Evolutionary conservation across 148 eudicot species (phyloP), one percentile per base, ranked within the genome.

Genomic region (Rhododendron williamsianum): DNA sequence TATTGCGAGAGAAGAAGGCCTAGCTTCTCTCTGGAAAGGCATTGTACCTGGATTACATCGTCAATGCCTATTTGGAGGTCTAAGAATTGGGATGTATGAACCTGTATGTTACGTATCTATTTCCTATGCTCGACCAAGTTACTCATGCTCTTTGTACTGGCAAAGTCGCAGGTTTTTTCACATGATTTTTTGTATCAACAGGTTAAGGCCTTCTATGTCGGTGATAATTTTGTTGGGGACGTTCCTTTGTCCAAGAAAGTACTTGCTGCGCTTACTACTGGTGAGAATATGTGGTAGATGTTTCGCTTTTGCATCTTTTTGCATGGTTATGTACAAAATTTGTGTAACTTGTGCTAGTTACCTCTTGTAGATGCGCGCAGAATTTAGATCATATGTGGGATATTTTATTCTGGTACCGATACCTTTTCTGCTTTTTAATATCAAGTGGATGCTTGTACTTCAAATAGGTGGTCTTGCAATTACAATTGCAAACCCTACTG

Each of bases 31-130:
- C 7, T 97, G 98, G 99, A 97, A 97, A 89, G 99, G 99, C 88
- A 93, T 97, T 84, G 93, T 97, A 48, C 99, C 99, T 16, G 99
- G 99, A 81, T 81, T 97, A 77, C 99, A 97, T 89, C 98, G 99
- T 80, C 99, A 97, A 88, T 97, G 98, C 84, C 81, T 97, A 87
- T 95, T 86, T 87, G 99, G 99, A 87, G 98, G 99, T 82, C 78
- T 97, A 82, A 92, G 99, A 91, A 97, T 97, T 48, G 99, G 98
- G 46, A 86, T 97, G 82, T 97, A 97, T 85, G 99, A 97, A 82
- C 99, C 99, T 84, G 99, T 97, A 88, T 78, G 98, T 90, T 90
- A 81, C 36, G 7, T 19, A 82, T 6, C 38, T 51, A 72, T 82
- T 82, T 69, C 81, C 69, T 35, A 54, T 56, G 76, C 63, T 69